Base-by-base conservation (phyloP, 2,329 filamentous ascomycete species). In the Aspergillus candidus region DNA sequence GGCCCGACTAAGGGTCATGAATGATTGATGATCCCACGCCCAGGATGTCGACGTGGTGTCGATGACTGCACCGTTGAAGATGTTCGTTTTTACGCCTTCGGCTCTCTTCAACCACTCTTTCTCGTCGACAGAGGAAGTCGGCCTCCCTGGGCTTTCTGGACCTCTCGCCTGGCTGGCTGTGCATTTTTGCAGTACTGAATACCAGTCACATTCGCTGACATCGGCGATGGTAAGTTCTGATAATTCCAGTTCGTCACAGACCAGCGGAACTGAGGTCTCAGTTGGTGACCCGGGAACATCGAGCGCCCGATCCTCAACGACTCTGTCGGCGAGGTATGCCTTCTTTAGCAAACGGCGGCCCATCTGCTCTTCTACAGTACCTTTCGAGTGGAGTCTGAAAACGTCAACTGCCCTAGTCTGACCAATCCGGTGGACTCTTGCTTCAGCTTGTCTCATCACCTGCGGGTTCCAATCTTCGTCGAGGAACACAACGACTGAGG, bases 311-410 rank as follows among this genome's bases (percentile, higher is more conserved):
- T 72, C 72, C 47, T 80, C 78, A 0, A 76, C 80, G 13, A 82
- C 76, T 53, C 80, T 82, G 0, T 75, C 70, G 0, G 77, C 80
- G 0, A 82, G 65, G 48, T 82, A 82, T 0, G 81, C 64, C 60
- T 82, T 83, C 67, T 82, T 82, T 6, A 72, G 68, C n/a, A 79
- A 74, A 1, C 76, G 65, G 0, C 74, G 70, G 57, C 76, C 69
- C 74, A 80, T 80, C 45, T 80, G 77, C 48, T 78, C 74, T 48
- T 80, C 77, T 0, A 80, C 74, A 0, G 77, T 80, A 1, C 77
- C 77, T 42, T 73, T 72, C 0, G 77, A 75, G 47, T 75, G 76
- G 0, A 80, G 61, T 50, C 78, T 77, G 58, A 78, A 79, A 6
- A 80, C 67, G 0, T 73, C 76, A 0, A 79, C 76, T 11, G 72